Base-by-base conservation (phyloP, 257 asterid genomes). In the Jacaranda copaia region DNA sequence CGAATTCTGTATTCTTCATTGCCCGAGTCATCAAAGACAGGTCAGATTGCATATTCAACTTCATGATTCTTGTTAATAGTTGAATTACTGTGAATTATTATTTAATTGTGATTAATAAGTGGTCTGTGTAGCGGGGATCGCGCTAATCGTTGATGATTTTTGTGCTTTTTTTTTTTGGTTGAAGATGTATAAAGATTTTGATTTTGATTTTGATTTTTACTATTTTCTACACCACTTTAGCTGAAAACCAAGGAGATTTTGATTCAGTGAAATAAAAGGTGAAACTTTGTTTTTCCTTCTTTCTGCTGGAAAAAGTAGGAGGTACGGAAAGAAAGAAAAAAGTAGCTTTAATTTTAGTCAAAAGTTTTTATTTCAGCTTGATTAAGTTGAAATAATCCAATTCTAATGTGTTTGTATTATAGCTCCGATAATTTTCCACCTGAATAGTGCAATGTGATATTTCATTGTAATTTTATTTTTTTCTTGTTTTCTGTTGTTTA, bases 1-100 rank as follows among this genome's bases (percentile, higher is more conserved):
- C 78, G 75, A 64, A 79, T 70, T 53, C 60, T 68, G 15, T 77
- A 68, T 63, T 48, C 59, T 65, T 63, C 71, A 58, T 66, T 66
- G 74, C 66, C 51, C 78, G 81, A 42, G 52, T 74, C 80, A 61
- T 57, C 75, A 51, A 39, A 56, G 80, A 56, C 85, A 81, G 87
- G 86, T 80, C 72, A 70, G 80, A 75, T 80, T 80, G 85, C 66
- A 43, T 53, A 60, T 56, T 70, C 68, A 45, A 68, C 74, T 75
- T 70, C 71, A 49, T 46, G 52, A 20, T 65, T 66, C 11, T 56
- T 52, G 64, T 66, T 81, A 63, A 71, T 61, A 25, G 11, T 67
- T 80, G 8, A 39, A 66, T 74, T 63, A 81, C 49, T 51, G 40
- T 38, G 19, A 58, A 59, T 53, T 74, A 32, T 7, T 59, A 43